phyloP scores from a whole-genome alignment of 2,329 filamentous ascomycete species.

The Paecilomyces formosus region DNA sequence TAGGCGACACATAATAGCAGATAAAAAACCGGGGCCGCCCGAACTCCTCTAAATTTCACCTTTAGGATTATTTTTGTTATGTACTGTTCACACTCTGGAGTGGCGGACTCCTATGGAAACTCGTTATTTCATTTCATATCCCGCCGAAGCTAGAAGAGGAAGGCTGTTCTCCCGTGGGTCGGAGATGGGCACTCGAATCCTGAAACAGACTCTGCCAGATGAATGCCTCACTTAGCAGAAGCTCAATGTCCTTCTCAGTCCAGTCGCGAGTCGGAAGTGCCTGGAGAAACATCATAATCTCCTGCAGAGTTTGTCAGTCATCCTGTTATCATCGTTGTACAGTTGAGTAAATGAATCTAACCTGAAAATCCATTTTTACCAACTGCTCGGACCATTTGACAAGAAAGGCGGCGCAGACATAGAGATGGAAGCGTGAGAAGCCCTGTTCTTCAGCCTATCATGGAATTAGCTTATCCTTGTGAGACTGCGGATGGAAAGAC shows the following conservation, averaged over 20 bases:
- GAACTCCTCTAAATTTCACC: background rate
- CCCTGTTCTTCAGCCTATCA: conserved; percentile 90
- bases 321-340: background rate
- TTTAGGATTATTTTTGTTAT: background rate
- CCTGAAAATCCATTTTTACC: conserved; percentile 87
- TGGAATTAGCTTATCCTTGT: conserved; percentile 12
- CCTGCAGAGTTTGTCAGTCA: conserved; percentile 45
- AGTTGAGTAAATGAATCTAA: conserved; percentile 15
- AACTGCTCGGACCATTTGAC: conserved; percentile 98
- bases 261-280: conserved; percentile 84
- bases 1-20: background rate
- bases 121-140: conserved; percentile 27
- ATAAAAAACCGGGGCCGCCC: background rate
- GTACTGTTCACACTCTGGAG: background rate
- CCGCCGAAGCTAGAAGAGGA: conserved; percentile 9
- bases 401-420: conserved; percentile 94
- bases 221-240: conserved; percentile 90
- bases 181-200: conserved; percentile 81
- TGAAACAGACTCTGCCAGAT: conserved; percentile 99
- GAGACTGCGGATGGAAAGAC: background rate
- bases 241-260: conserved; percentile 97
- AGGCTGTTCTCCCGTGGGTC: conserved; percentile 26
- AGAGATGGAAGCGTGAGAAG: conserved; percentile 96
- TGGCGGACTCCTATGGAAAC: background rate
- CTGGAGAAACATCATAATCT: conserved; percentile 99